Base-by-base conservation (phyloP, 352 stramenopile genomes). In the Albugo candida region DNA sequence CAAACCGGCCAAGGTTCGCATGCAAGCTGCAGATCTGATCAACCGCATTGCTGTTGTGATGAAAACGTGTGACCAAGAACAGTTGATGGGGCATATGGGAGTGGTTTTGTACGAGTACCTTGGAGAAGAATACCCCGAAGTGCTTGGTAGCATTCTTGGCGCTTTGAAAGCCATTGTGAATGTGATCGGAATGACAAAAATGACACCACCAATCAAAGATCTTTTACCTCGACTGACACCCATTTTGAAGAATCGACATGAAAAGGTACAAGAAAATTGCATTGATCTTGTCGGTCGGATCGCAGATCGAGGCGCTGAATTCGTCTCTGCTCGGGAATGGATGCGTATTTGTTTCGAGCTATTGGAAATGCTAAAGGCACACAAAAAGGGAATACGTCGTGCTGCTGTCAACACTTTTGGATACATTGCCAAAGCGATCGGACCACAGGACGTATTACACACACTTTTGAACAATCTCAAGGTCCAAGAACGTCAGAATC, bases 301-400 rank as follows among this genome's bases (percentile, higher is more conserved):
- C 58, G 96, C 95, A 10, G 95, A 99, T 64, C 76, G 96, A 34
- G 95, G 95, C 39, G 88, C 94, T 0, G 93, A 99, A 57, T 85
- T 97, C 52, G 95, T 99, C n/a, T 93, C 83, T n/a, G 72, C 82
- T 45, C 93, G 95, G 27, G 95, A 99, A 76, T 99, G 95, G 95
- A 99, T 99, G 94, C 83, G 96, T 12, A 99, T 99, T 48, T 99
- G 95, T 67, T 99, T 99, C 55, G 95, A 99, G 63, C 69, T 99
- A 31, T 70, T 99, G 31, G 95, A 99, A 51, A 96, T 99, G 80
- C 73, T 99, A 1, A 98, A 98, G 61, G 95, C 96, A 0, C 93
- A 98, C 68, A 98, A 98, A 65, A 99, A 98, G 67, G 87, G 88
- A 11, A 99, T 99, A 57, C 86, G 93, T 8, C 82, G 95, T 52